A percentile compares a stretch with the other conserved stretches of the same genome.
phyloP scores from a whole-genome alignment of 495 filamentous ascomycete species.

The Talaromyces thailandensis region DNA sequence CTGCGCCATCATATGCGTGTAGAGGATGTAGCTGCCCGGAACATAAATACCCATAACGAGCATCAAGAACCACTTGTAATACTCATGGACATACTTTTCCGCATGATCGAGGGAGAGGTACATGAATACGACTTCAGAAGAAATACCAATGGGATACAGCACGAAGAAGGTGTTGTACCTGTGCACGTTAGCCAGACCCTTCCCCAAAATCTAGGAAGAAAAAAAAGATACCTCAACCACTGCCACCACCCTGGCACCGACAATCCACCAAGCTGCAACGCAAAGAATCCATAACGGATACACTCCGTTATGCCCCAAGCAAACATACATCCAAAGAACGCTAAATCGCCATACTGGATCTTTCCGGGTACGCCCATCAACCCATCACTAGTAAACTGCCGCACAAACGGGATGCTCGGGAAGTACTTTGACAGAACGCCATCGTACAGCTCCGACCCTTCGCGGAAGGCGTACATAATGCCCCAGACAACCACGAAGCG shows the following conservation, averaged over 20 bases:
- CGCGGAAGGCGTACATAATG: constrained; percentile 59
- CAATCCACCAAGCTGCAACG: constrained; percentile 53
- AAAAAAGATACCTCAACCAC: constrained; percentile 56
- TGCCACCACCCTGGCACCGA: constrained; percentile 53
- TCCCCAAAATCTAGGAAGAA: neutral
- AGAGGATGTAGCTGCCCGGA: constrained; percentile 85
- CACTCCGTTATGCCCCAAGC: constrained; percentile 86
- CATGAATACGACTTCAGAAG: constrained; percentile 74
- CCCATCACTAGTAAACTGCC: neutral
- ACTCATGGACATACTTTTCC: constrained; percentile 26
- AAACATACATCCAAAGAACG: constrained; percentile 41
- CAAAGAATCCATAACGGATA: constrained; percentile 82
- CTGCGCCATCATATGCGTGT: constrained; percentile 90
- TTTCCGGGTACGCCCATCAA: constrained; percentile 1
- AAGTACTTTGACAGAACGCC: neutral
- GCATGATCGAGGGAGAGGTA: constrained; percentile 55
- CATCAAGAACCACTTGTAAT: constrained; percentile 51
- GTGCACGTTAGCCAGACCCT: neutral
- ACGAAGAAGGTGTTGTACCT: constrained; percentile 88
- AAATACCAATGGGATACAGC: constrained; percentile 85
- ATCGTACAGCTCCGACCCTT: constrained; percentile 14
- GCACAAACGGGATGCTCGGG: neutral
- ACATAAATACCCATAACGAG: constrained; percentile 65
- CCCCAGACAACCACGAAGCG: constrained; percentile 82
- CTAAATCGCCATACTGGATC: constrained; percentile 28